Conservation (phyloP, 441 rosid species). For the Populus tomentosa region DNA sequence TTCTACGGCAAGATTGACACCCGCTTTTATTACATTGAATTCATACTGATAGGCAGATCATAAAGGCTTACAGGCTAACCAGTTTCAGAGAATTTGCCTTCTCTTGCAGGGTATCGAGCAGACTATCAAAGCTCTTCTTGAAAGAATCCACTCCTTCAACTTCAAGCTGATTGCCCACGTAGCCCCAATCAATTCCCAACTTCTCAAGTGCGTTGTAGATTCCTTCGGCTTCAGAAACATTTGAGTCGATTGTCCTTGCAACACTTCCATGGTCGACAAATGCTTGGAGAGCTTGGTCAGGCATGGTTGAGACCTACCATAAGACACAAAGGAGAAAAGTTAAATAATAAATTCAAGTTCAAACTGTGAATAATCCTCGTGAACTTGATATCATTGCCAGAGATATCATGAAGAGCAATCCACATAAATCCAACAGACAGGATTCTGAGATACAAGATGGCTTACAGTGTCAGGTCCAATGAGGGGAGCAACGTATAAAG, state of each 20-base stretch:
- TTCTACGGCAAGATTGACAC: constrained; percentile 24
- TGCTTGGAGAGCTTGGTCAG: constrained; percentile 96
- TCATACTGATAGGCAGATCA: constrained; percentile 3
- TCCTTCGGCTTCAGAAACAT: constrained; percentile 89
- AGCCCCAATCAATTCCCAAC: constrained; percentile 85
- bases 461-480: constrained; percentile 96
- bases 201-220: constrained; percentile 97
- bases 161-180: constrained; percentile 86
- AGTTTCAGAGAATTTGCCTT: constrained; percentile 89
- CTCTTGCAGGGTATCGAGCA: constrained; percentile 87
- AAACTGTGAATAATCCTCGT: not conserved
- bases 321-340: not conserved
- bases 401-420: not conserved
- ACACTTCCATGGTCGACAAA: constrained; percentile 82
- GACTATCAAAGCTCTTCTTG: constrained; percentile 93
- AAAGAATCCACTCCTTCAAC: constrained; percentile 86
- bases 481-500: constrained; percentile 84
- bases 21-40: constrained; percentile 32
- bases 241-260: constrained; percentile 81
- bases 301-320: constrained; percentile 92
- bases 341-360: constrained; percentile 1
- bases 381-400: not conserved
- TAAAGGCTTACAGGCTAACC: constrained; percentile 46
- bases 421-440: not conserved
- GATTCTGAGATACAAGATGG: not conserved